Conservation (phyloP, 257 asterid species). For the Mentha longifolia region DNA sequence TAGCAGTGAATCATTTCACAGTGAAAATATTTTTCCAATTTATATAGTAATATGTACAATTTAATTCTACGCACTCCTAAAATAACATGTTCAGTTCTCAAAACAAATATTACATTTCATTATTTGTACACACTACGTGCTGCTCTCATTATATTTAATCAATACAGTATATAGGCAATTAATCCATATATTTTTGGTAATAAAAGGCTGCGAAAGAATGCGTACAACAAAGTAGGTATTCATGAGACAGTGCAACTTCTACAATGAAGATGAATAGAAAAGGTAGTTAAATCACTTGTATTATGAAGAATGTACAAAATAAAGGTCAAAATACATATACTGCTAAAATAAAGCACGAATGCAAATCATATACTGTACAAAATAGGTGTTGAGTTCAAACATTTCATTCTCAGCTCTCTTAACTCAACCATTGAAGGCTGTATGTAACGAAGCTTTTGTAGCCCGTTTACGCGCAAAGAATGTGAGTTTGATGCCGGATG, state of each 20-base stretch:
- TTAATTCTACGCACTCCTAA: neutral
- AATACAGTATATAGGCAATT: too few species aligned
- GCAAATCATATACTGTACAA: conserved; percentile 19
- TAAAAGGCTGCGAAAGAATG: neutral
- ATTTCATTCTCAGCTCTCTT: neutral
- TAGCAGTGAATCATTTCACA: neutral
- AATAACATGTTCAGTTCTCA: neutral
- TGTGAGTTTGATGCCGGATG: conserved; percentile 34
- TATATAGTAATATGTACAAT: too few species aligned
- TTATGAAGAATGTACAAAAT: neutral
- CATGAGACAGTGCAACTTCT: neutral
- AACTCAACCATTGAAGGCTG: neutral
- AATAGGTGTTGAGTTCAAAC: conserved; percentile 22
- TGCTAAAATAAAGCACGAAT: conserved; percentile 13
- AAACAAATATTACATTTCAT: neutral
- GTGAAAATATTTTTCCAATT: neutral
- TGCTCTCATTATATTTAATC: neutral
- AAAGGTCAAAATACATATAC: neutral
- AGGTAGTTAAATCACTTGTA: neutral
- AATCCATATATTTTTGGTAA: neutral
- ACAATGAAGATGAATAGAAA: too few species aligned
- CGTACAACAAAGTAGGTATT: neutral
- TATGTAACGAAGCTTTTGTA: neutral
- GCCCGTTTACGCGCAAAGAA: conserved; percentile 26
- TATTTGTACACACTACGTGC: neutral